These are phyloP conservation scores for Protomyces pachydermus DNA, from an alignment of 1,139 yeast species.

Conservation along the genomic window DNA sequence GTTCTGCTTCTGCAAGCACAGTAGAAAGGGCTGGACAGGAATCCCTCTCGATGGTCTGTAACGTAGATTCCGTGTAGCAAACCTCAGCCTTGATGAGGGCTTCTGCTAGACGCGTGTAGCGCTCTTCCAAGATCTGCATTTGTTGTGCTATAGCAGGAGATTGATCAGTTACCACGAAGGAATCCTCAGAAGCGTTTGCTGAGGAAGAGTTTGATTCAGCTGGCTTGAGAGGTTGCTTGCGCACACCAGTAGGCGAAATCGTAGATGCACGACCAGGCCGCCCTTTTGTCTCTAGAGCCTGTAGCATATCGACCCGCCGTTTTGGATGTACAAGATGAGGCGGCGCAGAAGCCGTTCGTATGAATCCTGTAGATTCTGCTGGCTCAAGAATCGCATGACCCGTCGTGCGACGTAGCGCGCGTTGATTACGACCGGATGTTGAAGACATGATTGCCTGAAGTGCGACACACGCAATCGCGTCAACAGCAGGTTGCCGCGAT, in stretches of 20 bases:
- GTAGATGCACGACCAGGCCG: neutral
- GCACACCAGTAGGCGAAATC: neutral
- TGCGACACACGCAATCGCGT: no score
- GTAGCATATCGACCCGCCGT: neutral
- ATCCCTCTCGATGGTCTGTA: neutral
- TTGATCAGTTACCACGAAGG: neutral
- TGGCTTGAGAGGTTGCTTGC: neutral
- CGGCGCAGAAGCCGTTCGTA: neutral
- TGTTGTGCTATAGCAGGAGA: neutral
- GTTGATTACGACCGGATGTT: neutral
- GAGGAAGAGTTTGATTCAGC: neutral
- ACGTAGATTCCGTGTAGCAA: neutral
- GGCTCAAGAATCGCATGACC: neutral
- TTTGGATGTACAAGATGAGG: neutral
- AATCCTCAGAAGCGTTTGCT: neutral
- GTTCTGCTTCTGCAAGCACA: neutral
- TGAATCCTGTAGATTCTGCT: neutral
- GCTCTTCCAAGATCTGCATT: constrained; percentile 5
- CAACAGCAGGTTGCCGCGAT: no score
- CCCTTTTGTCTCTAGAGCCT: neutral
- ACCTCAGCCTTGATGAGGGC: constrained; percentile 1
- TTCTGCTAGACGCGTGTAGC: constrained; percentile 3
- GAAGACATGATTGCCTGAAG: neutral
- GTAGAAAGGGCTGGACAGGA: neutral
- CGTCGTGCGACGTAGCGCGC: neutral